Percentiles rank a stretch among this genome's conserved stretches.
These are phyloP conservation scores for Neohortaea acidophila DNA, from an alignment of 495 filamentous ascomycete genomes.

Conservation along the genomic window DNA sequence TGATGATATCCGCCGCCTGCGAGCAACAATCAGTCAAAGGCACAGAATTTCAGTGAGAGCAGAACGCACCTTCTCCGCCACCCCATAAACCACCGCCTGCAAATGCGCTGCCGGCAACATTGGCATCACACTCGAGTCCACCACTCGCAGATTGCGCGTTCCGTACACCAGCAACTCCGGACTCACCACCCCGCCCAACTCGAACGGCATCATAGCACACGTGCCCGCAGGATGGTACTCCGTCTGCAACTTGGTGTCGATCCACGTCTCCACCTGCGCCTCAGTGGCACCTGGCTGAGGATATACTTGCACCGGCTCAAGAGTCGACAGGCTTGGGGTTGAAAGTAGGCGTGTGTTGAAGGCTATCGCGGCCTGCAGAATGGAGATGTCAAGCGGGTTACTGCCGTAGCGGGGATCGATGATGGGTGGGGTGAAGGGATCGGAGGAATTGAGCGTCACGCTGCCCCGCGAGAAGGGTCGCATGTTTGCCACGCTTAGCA, in stretches of 20 bases:
- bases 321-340: slow-evolving; percentile 23
- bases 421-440: slow-evolving; percentile 15
- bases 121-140: slow-evolving; percentile 43
- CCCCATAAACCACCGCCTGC: slow-evolving; percentile 39
- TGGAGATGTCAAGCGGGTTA: slow-evolving; percentile 29
- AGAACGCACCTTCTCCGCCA: slow-evolving; percentile 43
- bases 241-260: slow-evolving; percentile 10
- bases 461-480: slow-evolving; percentile 22
- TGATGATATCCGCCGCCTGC: slow-evolving; percentile 22
- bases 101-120: slow-evolving; percentile 39
- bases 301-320: slow-evolving; percentile 21
- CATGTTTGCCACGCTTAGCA: slow-evolving; percentile 18
- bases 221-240: slow-evolving; percentile 35
- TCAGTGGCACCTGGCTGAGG: slow-evolving; percentile 16
- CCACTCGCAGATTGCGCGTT: slow-evolving; percentile 33
- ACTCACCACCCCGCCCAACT: slow-evolving; percentile 36
- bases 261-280: slow-evolving; percentile 9
- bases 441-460: slow-evolving; percentile 11
- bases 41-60: slow-evolving; percentile 1
- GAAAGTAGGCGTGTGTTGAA: slow-evolving; percentile 26
- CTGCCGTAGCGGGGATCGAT: slow-evolving; percentile 26
- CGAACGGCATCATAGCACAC: slow-evolving; percentile 35
- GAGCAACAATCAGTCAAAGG: neutral
- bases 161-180: slow-evolving; percentile 36
- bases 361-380: slow-evolving; percentile 27